phyloP scores from a whole-genome alignment of 805 yeast species.

The Metschnikowia noctiluminum region DNA sequence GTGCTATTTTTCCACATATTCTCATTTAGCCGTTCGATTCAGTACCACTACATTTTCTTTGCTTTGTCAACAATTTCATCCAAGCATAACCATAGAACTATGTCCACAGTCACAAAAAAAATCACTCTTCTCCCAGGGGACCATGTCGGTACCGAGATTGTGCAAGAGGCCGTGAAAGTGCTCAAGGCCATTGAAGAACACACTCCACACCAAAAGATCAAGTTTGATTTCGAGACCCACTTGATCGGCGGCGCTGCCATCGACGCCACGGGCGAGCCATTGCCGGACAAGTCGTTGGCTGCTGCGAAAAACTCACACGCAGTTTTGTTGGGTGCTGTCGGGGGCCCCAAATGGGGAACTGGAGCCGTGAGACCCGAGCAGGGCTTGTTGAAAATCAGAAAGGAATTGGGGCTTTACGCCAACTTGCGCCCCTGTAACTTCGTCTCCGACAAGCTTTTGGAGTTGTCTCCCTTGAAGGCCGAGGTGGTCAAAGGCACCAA shows the following conservation, averaged over 20 bases:
- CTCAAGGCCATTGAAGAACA: slow-evolving; percentile 66
- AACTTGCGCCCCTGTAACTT: slow-evolving; percentile 96
- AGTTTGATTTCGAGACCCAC: slow-evolving; percentile 77
- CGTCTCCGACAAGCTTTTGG: slow-evolving; percentile 77
- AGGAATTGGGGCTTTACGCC: slow-evolving; percentile 91
- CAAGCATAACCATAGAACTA: too few species aligned
- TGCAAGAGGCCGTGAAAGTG: slow-evolving; percentile 89
- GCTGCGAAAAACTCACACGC: slow-evolving; percentile 90
- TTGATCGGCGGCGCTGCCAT: slow-evolving; percentile 98
- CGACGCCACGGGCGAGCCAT: slow-evolving; percentile 92
- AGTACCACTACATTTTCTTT: too few species aligned
- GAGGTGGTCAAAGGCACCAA: slow-evolving; percentile 88
- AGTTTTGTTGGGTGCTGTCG: slow-evolving; percentile 96
- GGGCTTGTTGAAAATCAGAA: slow-evolving; percentile 90
- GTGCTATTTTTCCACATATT: too few species aligned
- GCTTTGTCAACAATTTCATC: too few species aligned
- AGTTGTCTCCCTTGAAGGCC: slow-evolving; percentile 82
- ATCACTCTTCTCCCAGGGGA: slow-evolving; percentile 94
- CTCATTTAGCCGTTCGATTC: too few species aligned
- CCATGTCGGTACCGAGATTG: slow-evolving; percentile 91
- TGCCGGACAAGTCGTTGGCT: slow-evolving; percentile 78
- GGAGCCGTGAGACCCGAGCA: slow-evolving; percentile 96
- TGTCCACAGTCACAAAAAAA: slow-evolving; percentile 44
- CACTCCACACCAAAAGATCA: slow-evolving; percentile 39
- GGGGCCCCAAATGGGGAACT: slow-evolving; percentile 99